Evolutionary conservation across 345 rosid species (phyloP).

Genomic region (Anacardium occidentale): DNA sequence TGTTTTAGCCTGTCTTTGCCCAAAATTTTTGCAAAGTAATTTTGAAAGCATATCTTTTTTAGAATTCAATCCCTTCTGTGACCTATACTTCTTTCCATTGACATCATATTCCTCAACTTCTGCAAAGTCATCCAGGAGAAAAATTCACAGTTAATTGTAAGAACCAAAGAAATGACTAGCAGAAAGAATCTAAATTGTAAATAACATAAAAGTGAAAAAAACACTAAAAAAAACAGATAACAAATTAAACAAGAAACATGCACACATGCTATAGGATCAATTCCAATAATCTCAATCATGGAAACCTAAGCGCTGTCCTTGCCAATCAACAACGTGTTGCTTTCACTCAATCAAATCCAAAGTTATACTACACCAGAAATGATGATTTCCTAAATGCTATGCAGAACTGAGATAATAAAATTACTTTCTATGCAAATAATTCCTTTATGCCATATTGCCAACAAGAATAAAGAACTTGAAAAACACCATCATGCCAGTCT

Average conservation of each 20-base stretch:
- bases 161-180: neutral
- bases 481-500: neutral
- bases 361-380: neutral
- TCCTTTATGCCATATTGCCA: too few relatives aligned
- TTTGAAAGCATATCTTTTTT: slow-evolving; percentile 40
- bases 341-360: too few relatives aligned
- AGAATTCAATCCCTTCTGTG: slow-evolving; percentile 33
- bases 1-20: slow-evolving; percentile 13
- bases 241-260: neutral
- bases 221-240: neutral
- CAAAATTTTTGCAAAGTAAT: neutral
- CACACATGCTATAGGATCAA: neutral
- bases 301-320: neutral
- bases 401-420: neutral
- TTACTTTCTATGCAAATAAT: too few relatives aligned
- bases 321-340: neutral
- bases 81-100: slow-evolving; percentile 45
- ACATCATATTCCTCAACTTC: slow-evolving; percentile 56
- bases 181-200: neutral
- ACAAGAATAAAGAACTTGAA: neutral
- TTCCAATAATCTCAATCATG: neutral
- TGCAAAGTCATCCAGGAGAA: slow-evolving; percentile 72
- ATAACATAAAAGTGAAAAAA: neutral
- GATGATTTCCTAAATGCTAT: neutral
- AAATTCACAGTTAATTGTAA: slow-evolving; percentile 1